Conservation (phyloP, 441 rosid species). For the Erysimum cheiri region DNA sequence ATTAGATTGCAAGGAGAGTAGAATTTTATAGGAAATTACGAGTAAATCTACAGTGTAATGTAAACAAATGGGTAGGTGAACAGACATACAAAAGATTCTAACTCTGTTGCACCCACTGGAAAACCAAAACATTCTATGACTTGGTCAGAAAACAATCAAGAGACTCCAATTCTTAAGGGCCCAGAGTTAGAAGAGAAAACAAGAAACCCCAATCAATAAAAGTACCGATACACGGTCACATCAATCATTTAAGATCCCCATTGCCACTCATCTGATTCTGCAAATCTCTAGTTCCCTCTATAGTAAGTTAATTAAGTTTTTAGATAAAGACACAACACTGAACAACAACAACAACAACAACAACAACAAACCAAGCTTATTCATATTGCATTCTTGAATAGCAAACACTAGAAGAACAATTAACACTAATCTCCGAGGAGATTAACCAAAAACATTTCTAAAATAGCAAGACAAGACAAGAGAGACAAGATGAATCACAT, state of each 20-base stretch:
- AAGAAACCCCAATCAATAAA: conserved; percentile 29
- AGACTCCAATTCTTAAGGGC: conserved; percentile 33
- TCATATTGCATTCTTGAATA: conserved; percentile 1
- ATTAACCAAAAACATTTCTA: too few relatives aligned
- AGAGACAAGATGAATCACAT: conserved; percentile 3
- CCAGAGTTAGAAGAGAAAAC: conserved; percentile 23
- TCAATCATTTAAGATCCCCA: conserved; percentile 25
- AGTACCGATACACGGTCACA: conserved; percentile 34
- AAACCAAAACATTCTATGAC: conserved; percentile 37
- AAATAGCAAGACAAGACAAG: conserved; percentile 6
- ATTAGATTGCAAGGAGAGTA: conserved; percentile 13
- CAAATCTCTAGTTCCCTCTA: conserved; percentile 33
- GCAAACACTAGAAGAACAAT: background rate
- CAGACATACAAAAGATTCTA: conserved; percentile 55
- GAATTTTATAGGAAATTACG: background rate
- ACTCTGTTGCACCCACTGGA: conserved; percentile 46
- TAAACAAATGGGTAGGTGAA: conserved; percentile 54
- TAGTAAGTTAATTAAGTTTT: conserved; percentile 19
- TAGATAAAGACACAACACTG: conserved; percentile 17
- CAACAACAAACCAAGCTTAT: too few relatives aligned
- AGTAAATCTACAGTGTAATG: conserved; percentile 30
- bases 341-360: conserved; percentile 27
- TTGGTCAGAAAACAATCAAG: conserved; percentile 37
- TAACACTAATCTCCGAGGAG: background rate
- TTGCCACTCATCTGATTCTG: conserved; percentile 13